These are phyloP conservation scores for Citrullus amarus DNA, from an alignment of 306 rosid species.

Conservation along the genomic window DNA sequence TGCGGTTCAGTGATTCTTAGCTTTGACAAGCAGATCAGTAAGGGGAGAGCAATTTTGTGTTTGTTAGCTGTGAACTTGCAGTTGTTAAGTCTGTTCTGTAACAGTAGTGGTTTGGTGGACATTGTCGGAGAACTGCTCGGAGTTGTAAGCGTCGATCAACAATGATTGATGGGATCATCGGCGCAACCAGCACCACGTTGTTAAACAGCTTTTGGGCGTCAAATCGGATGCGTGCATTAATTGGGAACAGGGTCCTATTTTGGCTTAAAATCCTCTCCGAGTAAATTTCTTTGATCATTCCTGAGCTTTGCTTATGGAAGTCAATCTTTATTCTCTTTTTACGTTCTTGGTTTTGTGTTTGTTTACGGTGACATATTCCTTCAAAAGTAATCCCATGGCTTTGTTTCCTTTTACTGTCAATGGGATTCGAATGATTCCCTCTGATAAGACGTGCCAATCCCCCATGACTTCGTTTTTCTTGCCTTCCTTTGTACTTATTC, in stretches of 20 bases:
- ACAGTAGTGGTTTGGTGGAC: conserved; percentile 2
- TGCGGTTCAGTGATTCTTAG: neutral
- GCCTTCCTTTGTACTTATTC: neutral
- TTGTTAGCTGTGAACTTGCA: neutral
- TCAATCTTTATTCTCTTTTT: neutral
- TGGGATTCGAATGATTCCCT: neutral
- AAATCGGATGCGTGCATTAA: conserved; percentile 6
- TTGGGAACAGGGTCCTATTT: conserved; percentile 1
- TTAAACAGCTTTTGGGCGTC: conserved; percentile 5
- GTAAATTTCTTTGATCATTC: neutral
- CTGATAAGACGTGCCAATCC: neutral
- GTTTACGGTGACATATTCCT: neutral
- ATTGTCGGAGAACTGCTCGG: conserved; percentile 2
- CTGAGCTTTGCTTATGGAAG: neutral
- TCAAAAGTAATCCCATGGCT: neutral
- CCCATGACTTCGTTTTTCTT: neutral
- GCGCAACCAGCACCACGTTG: conserved; percentile 8
- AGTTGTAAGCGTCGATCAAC: neutral
- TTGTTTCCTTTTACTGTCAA: neutral
- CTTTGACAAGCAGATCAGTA: neutral
- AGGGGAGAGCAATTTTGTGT: neutral
- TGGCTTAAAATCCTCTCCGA: neutral
- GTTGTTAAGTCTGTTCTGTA: conserved; percentile 7
- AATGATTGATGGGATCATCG: conserved; percentile 4
- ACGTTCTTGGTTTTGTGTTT: neutral